Evolutionary conservation across 768 basidiomycete species (phyloP), one percentile per base, ranked within the genome.

Genomic region (Neoboletus magnificus): DNA sequence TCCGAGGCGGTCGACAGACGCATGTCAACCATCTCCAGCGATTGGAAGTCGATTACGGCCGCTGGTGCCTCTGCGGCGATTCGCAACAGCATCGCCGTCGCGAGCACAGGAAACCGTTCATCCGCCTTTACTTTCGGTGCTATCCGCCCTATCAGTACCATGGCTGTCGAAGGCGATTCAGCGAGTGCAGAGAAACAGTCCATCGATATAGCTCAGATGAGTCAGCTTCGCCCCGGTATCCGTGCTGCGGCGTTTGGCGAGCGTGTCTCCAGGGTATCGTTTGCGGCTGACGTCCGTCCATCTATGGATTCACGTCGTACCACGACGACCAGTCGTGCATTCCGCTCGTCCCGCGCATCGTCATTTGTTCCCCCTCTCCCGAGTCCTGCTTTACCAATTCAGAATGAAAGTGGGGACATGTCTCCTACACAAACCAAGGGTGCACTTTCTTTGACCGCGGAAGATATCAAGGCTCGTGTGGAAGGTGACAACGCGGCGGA

Each of bases 1-100:
- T 83, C 79, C 39, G 78, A 84, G 66, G 80, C 76, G 11, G 70
- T 93, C 68, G 90, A 93, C 74, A 84, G 83, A 69, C 86, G 90
- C 69, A 91, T 93, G 90, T 86, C 84, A 2, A 88, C 86, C 47
- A 89, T 91, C 60, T 85, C 84, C 7, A 73, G 79, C 20, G 87
- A 91, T 64, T 92, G 90, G 90, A 86, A 85, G 68, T 77, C 79
- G 42, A 83, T 91, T 62, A 82, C 85, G 9, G 74, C 77, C 6
- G 84, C 81, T 5, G 90, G 88, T 46, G 91, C 89, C 1, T 75
- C 77, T 22, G 87, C 84, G 33, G 91, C 88, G 12, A 86, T 93
- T 59, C 82, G 89, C 56, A 79, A 77, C 61, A 84, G 82, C 41
- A 84, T 89, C 29, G 85, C 85, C 5, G 71, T 79, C 35, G 63